Base-by-base conservation (phyloP, 257 asterid species). In the Przewalskia tangutica region DNA sequence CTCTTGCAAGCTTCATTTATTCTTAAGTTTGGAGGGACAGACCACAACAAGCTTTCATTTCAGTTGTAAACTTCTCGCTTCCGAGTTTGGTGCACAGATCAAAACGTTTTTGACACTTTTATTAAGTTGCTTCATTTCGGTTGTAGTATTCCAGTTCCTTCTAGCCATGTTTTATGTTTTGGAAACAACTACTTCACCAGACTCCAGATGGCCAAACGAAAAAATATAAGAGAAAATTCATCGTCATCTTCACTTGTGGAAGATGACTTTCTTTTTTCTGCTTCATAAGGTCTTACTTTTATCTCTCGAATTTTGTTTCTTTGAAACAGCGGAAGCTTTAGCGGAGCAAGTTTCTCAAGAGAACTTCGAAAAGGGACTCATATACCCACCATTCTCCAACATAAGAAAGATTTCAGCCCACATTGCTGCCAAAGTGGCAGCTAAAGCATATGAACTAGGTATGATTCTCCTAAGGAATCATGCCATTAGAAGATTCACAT, bases 381-480 rank as follows among this genome's bases (percentile, higher is more conserved):
- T 94, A 77, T 94, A 91, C 86, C 98, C 98, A 0, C 97, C 97
- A 66, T 88, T 94, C 66, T 14, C 97, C 23, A 90, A 91, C 85
- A 94, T 94, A 77, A 85, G 98, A 85, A 90, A 92, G 90, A 94
- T 94, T 73, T 94, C 98, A 17, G 98, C 98, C 58, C 90, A 88
- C 55, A 94, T 94, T 79, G 98, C 98, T 76, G 98, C 97, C 20
- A 83, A 81, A 60, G 97, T 94, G 23, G 97, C 98, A 76, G 97
- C 94, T 82, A 94, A 94, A 88, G 98, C 92, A 67, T 94, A 94
- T 23, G 97, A 94, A 79, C 97, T 94, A 11, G 97, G 98, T 94
- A 90, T 85, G 76, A 14, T 40, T 6, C 14, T 8, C 17, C 14
- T 42, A 1, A 10, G 51, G 40, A 6, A 42, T 11, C 46, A 40